These are phyloP conservation scores for Cucumis cinereus DNA, from an alignment of 306 rosid genomes.

Conservation along the genomic window DNA sequence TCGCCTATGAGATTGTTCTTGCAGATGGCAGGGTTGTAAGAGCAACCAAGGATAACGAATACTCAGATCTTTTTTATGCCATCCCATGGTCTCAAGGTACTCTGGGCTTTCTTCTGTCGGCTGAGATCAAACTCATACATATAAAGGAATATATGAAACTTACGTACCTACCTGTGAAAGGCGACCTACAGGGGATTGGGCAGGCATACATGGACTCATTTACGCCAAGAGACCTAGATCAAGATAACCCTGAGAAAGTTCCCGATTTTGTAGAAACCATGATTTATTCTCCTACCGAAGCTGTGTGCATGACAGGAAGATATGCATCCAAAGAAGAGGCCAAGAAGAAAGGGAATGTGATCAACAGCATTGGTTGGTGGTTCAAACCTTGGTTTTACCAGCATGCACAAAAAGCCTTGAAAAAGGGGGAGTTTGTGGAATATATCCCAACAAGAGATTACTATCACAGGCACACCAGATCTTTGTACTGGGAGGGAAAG, in stretches of 20 bases:
- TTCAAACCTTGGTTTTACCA: slow-evolving; percentile 94
- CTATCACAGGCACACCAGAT: slow-evolving; percentile 94
- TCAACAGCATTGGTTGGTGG: slow-evolving; percentile 92
- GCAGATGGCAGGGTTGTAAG: slow-evolving; percentile 92
- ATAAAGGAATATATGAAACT: slow-evolving; percentile 87
- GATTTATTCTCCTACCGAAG: slow-evolving; percentile 58
- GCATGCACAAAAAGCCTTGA: slow-evolving; percentile 70
- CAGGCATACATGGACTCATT: slow-evolving; percentile 76
- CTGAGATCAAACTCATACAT: slow-evolving; percentile 79
- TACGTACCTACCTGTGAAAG: slow-evolving; percentile 66
- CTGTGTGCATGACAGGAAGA: slow-evolving; percentile 80
- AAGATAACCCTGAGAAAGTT: slow-evolving; percentile 70
- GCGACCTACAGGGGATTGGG: slow-evolving; percentile 64
- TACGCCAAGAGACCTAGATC: slow-evolving; percentile 84
- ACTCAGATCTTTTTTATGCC: slow-evolving; percentile 69
- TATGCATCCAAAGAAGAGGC: slow-evolving; percentile 92
- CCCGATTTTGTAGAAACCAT: slow-evolving; percentile 93
- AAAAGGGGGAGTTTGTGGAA: slow-evolving; percentile 84
- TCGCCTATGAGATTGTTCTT: slow-evolving; percentile 71
- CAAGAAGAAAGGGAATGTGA: slow-evolving; percentile 80
- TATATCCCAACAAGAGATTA: slow-evolving; percentile 87
- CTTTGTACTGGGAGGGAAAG: slow-evolving; percentile 96
- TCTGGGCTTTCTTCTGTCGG: slow-evolving; percentile 86
- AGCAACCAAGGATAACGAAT: slow-evolving; percentile 84
- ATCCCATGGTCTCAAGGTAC: slow-evolving; percentile 99